Evolutionary conservation across 2,329 filamentous ascomycete genomes (phyloP), one percentile per base, ranked within the genome.

Genomic region (Aureobasidium musti): DNA sequence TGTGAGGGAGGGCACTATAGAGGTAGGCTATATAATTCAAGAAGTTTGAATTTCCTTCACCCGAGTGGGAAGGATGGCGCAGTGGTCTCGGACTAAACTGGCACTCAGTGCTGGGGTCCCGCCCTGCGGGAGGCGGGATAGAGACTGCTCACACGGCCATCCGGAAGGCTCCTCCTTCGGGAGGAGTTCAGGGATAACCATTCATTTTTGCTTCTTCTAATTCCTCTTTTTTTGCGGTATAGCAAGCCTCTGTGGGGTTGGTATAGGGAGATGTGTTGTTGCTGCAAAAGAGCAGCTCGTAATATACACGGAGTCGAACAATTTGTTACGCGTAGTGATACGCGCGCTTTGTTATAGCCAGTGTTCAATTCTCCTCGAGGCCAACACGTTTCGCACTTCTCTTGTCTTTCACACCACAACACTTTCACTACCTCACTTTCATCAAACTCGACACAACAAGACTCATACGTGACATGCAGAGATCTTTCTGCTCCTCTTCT

Each of bases 331-430:
- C 7, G n/a, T 11, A 21, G 6, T 4, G 8, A 59, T 59, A 59
- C 54, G 39, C 53, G 53, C 19, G 19, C 10, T 39, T 56, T 26
- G 33, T 56, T 26, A 19, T 56, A 10, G 53, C 53, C 10, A 26
- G 53, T 59, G 54, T 59, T 59, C 54, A 59, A 59, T 41, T 26
- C 54, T 7, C 39, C 23, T 28, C 54, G 28, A 59, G 30, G 21
- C 23, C 54, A 59, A 59, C 54, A 30, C 54, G 2, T 59, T 45
- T 43, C 39, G 37, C 39, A 45, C 54, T 59, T n/a, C 14, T 21
- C 14, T 45, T 30, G 7, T 28, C 33, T 45, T 17, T 59, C 39
- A 21, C 39, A 33, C 7, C 23, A 17, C 21, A 59, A 19, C 39
- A 59, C 54, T 59, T 33, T 45, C 39, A 33, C 23, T 23, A 41